Percentiles rank a stretch among this genome's conserved stretches.
phyloP scores from a whole-genome alignment of 805 yeast genomes.

The Dipodascus albidus region DNA sequence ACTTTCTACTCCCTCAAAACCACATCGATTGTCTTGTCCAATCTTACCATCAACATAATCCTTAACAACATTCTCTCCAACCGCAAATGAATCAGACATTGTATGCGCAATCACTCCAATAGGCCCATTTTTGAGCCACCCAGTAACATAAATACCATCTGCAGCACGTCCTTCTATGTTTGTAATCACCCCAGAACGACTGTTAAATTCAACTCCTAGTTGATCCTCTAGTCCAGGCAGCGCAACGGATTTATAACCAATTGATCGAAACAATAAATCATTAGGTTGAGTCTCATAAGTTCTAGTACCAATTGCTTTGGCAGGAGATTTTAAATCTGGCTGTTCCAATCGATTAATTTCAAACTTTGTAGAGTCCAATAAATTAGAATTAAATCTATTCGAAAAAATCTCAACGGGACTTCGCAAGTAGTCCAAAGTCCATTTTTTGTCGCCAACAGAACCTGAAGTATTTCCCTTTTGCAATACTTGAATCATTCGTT shows the following conservation, averaged over 20 bases:
- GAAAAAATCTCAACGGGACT: constrained; percentile 46
- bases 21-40: constrained; percentile 18
- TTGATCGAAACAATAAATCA: constrained; percentile 65
- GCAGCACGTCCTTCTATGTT: constrained; percentile 33
- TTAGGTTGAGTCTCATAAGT: constrained; percentile 26
- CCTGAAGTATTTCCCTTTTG: constrained; percentile 33
- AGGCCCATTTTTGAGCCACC: constrained; percentile 86
- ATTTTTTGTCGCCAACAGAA: constrained; percentile 26
- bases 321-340: constrained; percentile 28
- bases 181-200: constrained; percentile 32
- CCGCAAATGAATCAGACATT: constrained; percentile 69
- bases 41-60: constrained; percentile 34
- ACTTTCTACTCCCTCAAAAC: constrained; percentile 23
- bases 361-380: constrained; percentile 38
- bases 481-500: constrained; percentile 54
- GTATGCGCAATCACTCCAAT: constrained; percentile 87
- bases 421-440: constrained; percentile 62
- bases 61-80: constrained; percentile 51
- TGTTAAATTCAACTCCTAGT: constrained; percentile 38
- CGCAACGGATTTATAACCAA: constrained; percentile 71
- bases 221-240: constrained; percentile 42
- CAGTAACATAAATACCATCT: constrained; percentile 62
- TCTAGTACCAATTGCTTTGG: constrained; percentile 29
- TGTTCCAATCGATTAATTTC: constrained; percentile 34
- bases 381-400: constrained; percentile 23